Conservation (phyloP, 257 asterid species). For the Mitragyna speciosa region DNA sequence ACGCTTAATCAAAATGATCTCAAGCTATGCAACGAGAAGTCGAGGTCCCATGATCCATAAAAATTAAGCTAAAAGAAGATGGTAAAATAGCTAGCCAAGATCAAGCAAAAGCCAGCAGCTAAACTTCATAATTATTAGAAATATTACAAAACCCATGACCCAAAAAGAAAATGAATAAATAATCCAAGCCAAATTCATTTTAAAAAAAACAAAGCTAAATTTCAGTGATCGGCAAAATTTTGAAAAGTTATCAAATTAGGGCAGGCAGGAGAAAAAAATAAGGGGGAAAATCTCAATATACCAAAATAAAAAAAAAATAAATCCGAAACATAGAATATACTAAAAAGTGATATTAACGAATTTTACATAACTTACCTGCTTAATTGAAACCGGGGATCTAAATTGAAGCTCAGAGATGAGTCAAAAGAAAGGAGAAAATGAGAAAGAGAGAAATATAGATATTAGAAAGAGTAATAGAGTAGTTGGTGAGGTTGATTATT, state of each 20-base stretch:
- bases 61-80: background rate
- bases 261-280: background rate
- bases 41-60: background rate
- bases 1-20: background rate
- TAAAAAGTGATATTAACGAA: background rate
- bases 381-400: slow-evolving; percentile 7
- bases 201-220: background rate
- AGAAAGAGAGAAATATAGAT: background rate
- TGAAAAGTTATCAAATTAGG: background rate
- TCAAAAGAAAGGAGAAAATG: slow-evolving; percentile 14
- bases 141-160: background rate
- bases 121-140: background rate
- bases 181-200: background rate
- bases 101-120: background rate
- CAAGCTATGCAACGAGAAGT: background rate
- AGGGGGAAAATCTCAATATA: background rate
- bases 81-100: background rate
- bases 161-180: background rate
- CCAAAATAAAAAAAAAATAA: background rate
- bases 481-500: background rate
- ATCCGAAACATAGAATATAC: background rate
- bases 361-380: background rate
- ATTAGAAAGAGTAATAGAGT: background rate
- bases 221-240: slow-evolving; percentile 4
- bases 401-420: slow-evolving; percentile 6